These are phyloP conservation scores for Linderniella brevidens DNA, from an alignment of 257 asterid species.

Conservation along the genomic window DNA sequence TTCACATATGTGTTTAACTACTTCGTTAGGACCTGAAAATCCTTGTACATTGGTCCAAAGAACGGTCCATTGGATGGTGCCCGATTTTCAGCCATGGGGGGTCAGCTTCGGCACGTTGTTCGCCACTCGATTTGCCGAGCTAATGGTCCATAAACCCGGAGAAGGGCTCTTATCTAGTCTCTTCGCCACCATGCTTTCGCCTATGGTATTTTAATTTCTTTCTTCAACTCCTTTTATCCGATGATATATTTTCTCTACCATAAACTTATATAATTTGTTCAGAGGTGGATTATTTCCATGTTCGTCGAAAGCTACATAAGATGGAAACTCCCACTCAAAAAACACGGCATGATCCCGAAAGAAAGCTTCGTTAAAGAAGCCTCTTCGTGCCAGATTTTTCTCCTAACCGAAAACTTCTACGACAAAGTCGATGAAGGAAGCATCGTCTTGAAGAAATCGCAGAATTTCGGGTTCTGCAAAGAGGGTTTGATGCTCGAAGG, in stretches of 20 bases:
- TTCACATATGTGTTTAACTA: no score
- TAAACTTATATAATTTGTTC: no score
- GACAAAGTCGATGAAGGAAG: slow-evolving; percentile 46
- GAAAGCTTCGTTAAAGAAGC: slow-evolving; percentile 22
- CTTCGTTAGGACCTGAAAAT: no score
- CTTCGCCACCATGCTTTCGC: slow-evolving; percentile 33
- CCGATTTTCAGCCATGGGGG: slow-evolving; percentile 22
- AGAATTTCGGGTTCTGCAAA: slow-evolving; percentile 16
- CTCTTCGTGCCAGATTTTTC: slow-evolving; percentile 24
- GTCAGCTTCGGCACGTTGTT: slow-evolving; percentile 17
- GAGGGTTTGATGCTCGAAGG: slow-evolving; percentile 33
- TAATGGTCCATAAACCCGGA: slow-evolving; percentile 67
- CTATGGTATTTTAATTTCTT: slow-evolving; percentile 22
- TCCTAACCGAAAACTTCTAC: slow-evolving; percentile 25
- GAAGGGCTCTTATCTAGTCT: slow-evolving; percentile 26
- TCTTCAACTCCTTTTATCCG: no score
- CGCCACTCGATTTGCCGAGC: slow-evolving; percentile 42
- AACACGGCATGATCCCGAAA: slow-evolving; percentile 37
- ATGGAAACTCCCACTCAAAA: slow-evolving; percentile 39
- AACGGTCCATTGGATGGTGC: slow-evolving; percentile 37
- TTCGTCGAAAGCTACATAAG: slow-evolving; percentile 30
- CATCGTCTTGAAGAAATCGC: slow-evolving; percentile 23
- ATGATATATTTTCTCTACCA: no score
- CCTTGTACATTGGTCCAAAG: slow-evolving; percentile 53
- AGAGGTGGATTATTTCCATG: slow-evolving; percentile 56